Evolutionary conservation across 805 yeast genomes (phyloP).

Genomic region (Soucietia sequanensis): DNA sequence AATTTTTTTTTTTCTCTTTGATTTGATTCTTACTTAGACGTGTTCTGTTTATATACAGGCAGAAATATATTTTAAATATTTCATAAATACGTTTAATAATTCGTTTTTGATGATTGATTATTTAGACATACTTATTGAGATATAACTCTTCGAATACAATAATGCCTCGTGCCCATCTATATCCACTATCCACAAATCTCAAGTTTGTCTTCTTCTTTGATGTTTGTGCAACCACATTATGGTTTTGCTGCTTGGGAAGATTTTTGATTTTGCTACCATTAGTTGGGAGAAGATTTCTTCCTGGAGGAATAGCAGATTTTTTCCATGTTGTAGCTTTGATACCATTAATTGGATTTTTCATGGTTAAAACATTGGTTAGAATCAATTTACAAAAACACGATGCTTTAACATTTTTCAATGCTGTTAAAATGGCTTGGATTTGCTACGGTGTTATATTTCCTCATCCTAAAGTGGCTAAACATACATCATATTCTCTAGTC

Average conservation of each 20-base stretch:
- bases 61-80: too few relatives aligned
- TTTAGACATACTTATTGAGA: too few relatives aligned
- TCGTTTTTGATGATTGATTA: too few relatives aligned
- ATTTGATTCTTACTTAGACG: too few relatives aligned
- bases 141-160: too few relatives aligned
- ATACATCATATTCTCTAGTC: slow-evolving; percentile 38
- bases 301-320: slow-evolving; percentile 73
- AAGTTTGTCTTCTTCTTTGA: slow-evolving; percentile 35
- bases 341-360: slow-evolving; percentile 27
- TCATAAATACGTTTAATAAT: too few relatives aligned
- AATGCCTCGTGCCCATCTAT: slow-evolving; percentile 16
- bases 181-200: slow-evolving; percentile 33
- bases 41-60: too few relatives aligned
- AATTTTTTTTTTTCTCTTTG: too few relatives aligned
- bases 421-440: slow-evolving; percentile 33
- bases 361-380: slow-evolving; percentile 14
- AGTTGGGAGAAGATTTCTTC: slow-evolving; percentile 62
- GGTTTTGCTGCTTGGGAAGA: slow-evolving; percentile 50
- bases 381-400: slow-evolving; percentile 10
- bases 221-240: slow-evolving; percentile 37
- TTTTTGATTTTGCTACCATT: slow-evolving; percentile 55
- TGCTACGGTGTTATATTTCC: slow-evolving; percentile 43
- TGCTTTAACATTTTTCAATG: slow-evolving; percentile 29
- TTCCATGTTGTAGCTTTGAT: slow-evolving; percentile 41
- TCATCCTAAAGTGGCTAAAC: slow-evolving; percentile 42